Evolutionary conservation across 176 grass and related monocot species (phyloP).

Genomic region (Tillandsia fasciculata): DNA sequence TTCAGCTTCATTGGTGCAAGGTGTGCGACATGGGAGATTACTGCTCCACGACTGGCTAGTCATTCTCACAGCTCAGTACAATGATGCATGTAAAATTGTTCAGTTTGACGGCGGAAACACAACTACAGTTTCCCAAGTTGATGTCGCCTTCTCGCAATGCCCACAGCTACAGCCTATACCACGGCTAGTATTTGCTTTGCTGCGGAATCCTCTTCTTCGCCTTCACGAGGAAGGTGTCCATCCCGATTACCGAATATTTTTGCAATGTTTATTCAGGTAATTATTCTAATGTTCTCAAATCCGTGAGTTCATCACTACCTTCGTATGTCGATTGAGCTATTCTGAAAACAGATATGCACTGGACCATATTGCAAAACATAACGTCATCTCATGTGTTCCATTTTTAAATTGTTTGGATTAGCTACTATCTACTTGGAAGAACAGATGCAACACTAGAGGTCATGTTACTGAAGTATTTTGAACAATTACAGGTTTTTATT

Average conservation of each 20-base stretch:
- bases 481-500: too few relatives aligned
- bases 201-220: constrained; percentile 78
- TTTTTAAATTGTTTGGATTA: too few relatives aligned
- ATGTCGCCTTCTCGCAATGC: constrained; percentile 74
- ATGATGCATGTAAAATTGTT: constrained; percentile 29
- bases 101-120: constrained; percentile 25
- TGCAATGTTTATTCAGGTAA: constrained; percentile 97
- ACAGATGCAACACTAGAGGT: too few relatives aligned
- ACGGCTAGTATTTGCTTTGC: constrained; percentile 70
- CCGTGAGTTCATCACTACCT: neutral
- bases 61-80: constrained; percentile 77
- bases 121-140: constrained; percentile 39
- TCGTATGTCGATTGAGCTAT: neutral
- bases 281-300: neutral
- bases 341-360: too few relatives aligned
- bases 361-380: too few relatives aligned
- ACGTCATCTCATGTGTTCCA: too few relatives aligned
- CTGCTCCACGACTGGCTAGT: constrained; percentile 79
- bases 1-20: constrained; percentile 74
- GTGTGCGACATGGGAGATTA: constrained; percentile 71
- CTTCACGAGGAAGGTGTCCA: constrained; percentile 95
- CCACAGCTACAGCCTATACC: constrained; percentile 74
- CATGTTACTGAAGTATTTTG: too few relatives aligned
- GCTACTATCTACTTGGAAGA: too few relatives aligned
- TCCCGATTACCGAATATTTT: constrained; percentile 92